Percentiles rank a stretch among this genome's conserved stretches.
Evolutionary conservation across 192 early-diverging fungal genomes (phyloP).

Genomic region (Dispira simplex): DNA sequence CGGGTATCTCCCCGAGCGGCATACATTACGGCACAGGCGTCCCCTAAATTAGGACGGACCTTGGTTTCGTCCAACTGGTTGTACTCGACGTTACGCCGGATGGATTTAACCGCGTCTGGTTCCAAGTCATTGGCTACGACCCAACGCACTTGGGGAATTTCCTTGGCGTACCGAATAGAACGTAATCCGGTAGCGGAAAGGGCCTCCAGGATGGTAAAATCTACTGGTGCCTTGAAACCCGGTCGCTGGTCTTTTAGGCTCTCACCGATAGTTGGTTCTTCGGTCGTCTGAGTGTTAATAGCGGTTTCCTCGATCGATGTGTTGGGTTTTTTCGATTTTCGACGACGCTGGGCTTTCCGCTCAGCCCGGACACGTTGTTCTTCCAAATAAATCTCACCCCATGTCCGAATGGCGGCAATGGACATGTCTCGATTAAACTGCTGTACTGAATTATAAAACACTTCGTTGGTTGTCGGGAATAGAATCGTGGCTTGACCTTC

Average conservation of each 20-base stretch:
- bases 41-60: constrained; percentile 66
- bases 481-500: constrained; percentile 74
- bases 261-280: constrained; percentile 7
- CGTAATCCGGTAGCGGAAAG: constrained; percentile 88
- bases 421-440: constrained; percentile 97
- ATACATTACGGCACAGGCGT: constrained; percentile 68
- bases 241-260: neutral
- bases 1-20: constrained; percentile 30
- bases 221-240: constrained; percentile 12
- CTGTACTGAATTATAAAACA: constrained; percentile 98
- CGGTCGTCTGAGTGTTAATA: too few relatives aligned
- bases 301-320: neutral
- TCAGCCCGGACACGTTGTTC: constrained; percentile 37
- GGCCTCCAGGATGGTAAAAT: constrained; percentile 74
- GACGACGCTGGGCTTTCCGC: constrained; percentile 25
- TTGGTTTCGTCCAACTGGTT: constrained; percentile 61
- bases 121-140: constrained; percentile 91
- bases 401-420: constrained; percentile 87
- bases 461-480: constrained; percentile 72
- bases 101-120: constrained; percentile 76
- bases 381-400: constrained; percentile 61
- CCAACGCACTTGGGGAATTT: constrained; percentile 57
- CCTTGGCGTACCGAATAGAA: constrained; percentile 93
- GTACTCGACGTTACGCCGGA: constrained; percentile 66
- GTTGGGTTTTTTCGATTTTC: too few relatives aligned